Conservation (phyloP, 352 stramenopile species). For the Globisporangium uncinulatum region DNA sequence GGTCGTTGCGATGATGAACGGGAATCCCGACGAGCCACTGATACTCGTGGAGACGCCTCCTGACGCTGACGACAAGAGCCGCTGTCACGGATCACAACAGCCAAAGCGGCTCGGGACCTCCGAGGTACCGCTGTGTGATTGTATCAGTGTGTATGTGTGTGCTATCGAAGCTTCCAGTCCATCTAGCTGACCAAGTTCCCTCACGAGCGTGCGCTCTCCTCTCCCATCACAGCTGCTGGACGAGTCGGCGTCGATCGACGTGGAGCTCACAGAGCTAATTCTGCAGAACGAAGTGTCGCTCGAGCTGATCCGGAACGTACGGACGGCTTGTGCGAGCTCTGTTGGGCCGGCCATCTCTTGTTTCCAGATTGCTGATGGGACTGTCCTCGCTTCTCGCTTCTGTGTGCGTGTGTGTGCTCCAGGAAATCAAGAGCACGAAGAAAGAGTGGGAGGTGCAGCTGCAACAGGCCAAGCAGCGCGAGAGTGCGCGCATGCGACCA, state of each 20-base stretch:
- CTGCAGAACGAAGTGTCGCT: conserved; percentile 83
- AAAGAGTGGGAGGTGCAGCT: conserved; percentile 70
- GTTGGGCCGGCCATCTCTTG: background rate
- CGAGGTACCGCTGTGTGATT: conserved; percentile 1
- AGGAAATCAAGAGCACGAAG: conserved; percentile 79
- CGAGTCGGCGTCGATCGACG: conserved; percentile 63
- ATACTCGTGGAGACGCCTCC: background rate
- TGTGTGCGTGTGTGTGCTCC: background rate
- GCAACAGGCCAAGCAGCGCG: conserved; percentile 37
- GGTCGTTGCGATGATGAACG: conserved; percentile 20
- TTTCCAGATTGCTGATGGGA: background rate
- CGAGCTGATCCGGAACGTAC: conserved; percentile 73
- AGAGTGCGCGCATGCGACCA: conserved; percentile 32
- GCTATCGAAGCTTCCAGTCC: too few species aligned
- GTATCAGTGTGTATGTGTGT: background rate
- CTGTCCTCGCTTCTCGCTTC: background rate
- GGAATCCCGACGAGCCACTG: background rate
- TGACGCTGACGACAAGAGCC: background rate
- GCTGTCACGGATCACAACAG: background rate
- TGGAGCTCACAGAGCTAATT: conserved; percentile 80
- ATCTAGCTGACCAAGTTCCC: too few species aligned
- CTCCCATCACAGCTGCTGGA: conserved; percentile 40
- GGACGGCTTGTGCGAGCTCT: conserved; percentile 2
- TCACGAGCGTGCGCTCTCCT: too few species aligned
- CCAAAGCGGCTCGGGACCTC: conserved; percentile 9